Evolutionary conservation across 177 flowering plant genomes (phyloP).

Genomic region (Vitis hybrid): DNA sequence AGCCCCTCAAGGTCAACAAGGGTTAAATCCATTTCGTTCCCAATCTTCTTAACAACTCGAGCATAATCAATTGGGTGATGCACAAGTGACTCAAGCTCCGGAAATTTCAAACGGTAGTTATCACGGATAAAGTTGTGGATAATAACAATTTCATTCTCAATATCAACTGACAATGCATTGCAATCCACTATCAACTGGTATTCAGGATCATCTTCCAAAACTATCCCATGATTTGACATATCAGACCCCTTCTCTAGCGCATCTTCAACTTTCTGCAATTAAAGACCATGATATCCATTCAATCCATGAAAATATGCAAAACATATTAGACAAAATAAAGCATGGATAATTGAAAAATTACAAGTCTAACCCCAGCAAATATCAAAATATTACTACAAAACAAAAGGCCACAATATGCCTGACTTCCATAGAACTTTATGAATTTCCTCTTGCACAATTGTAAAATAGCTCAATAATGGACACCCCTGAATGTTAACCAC

Average conservation of each 20-base stretch:
- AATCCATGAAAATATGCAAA: not conserved
- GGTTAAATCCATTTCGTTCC: constrained; percentile 85
- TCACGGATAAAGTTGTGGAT: constrained; percentile 95
- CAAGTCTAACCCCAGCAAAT: no score
- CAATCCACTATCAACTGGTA: constrained; percentile 93
- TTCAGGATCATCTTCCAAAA: constrained; percentile 93
- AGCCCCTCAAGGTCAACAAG: constrained; percentile 94
- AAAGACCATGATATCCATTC: constrained; percentile 5
- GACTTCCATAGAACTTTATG: not conserved
- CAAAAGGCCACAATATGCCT: no score
- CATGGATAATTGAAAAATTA: no score
- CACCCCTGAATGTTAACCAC: no score
- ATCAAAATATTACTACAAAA: not conserved
- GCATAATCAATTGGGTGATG: constrained; percentile 99
- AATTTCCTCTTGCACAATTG: not conserved
- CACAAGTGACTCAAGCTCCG: constrained; percentile 94
- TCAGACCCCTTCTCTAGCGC: constrained; percentile 79
- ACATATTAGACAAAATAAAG: not conserved
- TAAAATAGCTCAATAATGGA: not conserved
- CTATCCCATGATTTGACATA: constrained; percentile 47
- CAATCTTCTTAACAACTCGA: constrained; percentile 93
- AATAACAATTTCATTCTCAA: constrained; percentile 87
- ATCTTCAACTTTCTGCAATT: constrained; percentile 88
- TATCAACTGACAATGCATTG: constrained; percentile 85
- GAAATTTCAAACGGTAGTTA: constrained; percentile 87